Evolutionary conservation across 805 yeast species (phyloP), one percentile per base, ranked within the genome.

Genomic region (Kuraishia capsulata): DNA sequence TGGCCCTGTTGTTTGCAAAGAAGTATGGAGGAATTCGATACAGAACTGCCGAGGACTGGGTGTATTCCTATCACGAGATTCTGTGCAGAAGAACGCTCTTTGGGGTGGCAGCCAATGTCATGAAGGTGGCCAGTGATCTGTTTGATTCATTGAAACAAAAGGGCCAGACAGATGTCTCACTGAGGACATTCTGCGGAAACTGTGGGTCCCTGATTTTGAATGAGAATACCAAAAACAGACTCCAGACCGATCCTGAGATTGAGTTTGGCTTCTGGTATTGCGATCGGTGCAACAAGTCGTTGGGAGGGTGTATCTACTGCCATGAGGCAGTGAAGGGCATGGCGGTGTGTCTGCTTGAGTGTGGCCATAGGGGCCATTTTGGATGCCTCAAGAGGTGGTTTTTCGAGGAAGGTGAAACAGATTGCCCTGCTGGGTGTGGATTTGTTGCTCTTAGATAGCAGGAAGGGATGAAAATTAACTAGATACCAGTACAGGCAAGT

Each of bases 341-440:
- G 40, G 69, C 79, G 13, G 72, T 83, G 13, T 71, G 63, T 43
- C 61, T 65, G 43, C 54, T 82, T 37, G 71, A 64, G 20, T 90
- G 97, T 63, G 97, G 96, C 0, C 97, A 90, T 57, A 67, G 78
- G 40, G 88, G 90, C 1, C 97, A 90, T 59, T 76, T 76, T 51
- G 79, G 78, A 3, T 90, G 97, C 62, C 62, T 87, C 50, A 67
- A 69, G 42, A 68, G 71, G 28, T 90, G 97, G 97, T 78, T 84
- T 50, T 54, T 78, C 17, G 77, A 71, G 1, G 79, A 73, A 29
- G 65, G 63, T 13, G 78, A 81, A 65, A 51, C 59, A 3, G 85
- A 76, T 40, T 89, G 97, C 53, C 97, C 97, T 1, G 78, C 77
- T 3, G 92, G 94, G 0, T 82, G 86, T 52, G 75, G 73, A n/a